phyloP scores from a whole-genome alignment of 2,329 filamentous ascomycete species.

The Sporothrix schenckii region DNA sequence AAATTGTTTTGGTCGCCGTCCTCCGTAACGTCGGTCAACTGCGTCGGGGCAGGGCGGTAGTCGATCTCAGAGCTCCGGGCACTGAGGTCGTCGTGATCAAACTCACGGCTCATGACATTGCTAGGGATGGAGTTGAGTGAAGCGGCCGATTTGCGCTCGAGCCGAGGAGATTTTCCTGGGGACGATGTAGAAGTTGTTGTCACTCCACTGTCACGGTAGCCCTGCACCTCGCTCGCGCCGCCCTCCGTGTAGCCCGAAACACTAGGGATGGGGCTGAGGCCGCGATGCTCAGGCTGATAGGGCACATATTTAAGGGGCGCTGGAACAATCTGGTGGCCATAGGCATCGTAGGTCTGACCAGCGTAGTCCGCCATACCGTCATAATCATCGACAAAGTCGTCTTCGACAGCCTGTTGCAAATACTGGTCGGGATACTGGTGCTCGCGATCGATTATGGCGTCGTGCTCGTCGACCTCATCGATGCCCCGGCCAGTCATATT shows the following conservation, averaged over 20 bases:
- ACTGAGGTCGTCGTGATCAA: conserved; percentile 63
- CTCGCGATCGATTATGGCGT: conserved; percentile 43
- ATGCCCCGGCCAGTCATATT: conserved; percentile 48
- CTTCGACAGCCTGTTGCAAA: conserved; percentile 32
- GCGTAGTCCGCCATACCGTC: conserved; percentile 35
- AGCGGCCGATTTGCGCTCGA: conserved; percentile 45
- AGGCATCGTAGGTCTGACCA: conserved; percentile 54
- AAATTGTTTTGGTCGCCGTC: conserved; percentile 60
- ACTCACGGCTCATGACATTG: conserved; percentile 54
- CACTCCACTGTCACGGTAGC: conserved; percentile 60
- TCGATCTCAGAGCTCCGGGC: conserved; percentile 59
- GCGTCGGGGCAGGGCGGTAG: conserved; percentile 50
- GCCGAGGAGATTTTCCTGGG: conserved; percentile 58
- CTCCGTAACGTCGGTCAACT: conserved; percentile 51
- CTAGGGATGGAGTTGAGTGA: conserved; percentile 62
- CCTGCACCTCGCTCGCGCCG: conserved; percentile 58
- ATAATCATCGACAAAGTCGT: conserved; percentile 46
- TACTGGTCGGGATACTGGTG: conserved; percentile 50
- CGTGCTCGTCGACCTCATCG: conserved; percentile 53
- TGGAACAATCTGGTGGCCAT: conserved; percentile 64
- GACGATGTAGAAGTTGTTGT: conserved; percentile 60
- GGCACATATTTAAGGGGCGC: conserved; percentile 68
- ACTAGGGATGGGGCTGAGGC: conserved; percentile 86
- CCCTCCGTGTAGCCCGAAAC: conserved; percentile 83
- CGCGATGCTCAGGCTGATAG: conserved; percentile 69